Evolutionary conservation across 257 asterid genomes (phyloP).

Genomic region (Lycium ferocissimum): DNA sequence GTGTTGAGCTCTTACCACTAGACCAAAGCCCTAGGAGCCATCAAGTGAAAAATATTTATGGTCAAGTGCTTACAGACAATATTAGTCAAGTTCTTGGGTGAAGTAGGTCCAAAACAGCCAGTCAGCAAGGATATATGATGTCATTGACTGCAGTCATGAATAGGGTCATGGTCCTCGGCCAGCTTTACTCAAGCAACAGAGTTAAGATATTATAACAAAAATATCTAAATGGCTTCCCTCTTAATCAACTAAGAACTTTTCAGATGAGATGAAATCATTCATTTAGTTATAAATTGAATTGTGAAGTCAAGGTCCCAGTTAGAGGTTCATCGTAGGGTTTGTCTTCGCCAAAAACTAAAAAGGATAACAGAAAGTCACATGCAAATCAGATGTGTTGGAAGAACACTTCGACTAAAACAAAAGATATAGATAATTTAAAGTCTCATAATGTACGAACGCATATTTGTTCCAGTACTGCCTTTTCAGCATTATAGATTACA

Average conservation of each 20-base stretch:
- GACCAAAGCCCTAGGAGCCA: neutral
- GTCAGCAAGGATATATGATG: neutral
- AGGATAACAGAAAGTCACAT: neutral
- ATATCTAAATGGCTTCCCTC: neutral
- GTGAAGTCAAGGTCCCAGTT: neutral
- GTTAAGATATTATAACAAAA: neutral
- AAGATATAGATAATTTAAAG: neutral
- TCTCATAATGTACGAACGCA: neutral
- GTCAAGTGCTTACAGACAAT: neutral
- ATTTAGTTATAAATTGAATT: neutral
- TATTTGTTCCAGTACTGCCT: neutral
- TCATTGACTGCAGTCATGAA: neutral
- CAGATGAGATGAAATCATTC: slow-evolving; percentile 14
- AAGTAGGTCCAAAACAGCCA: neutral
- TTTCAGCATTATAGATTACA: neutral
- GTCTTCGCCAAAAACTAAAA: neutral
- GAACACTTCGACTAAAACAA: neutral
- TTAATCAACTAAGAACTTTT: neutral
- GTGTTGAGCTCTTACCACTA: neutral
- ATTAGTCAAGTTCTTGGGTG: neutral
- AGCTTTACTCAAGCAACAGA: neutral
- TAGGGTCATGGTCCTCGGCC: neutral
- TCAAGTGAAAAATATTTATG: neutral
- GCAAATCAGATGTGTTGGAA: neutral
- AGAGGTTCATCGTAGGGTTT: neutral